phyloP scores from a whole-genome alignment of 257 asterid genomes.

The Solanum lycopersicoides region DNA sequence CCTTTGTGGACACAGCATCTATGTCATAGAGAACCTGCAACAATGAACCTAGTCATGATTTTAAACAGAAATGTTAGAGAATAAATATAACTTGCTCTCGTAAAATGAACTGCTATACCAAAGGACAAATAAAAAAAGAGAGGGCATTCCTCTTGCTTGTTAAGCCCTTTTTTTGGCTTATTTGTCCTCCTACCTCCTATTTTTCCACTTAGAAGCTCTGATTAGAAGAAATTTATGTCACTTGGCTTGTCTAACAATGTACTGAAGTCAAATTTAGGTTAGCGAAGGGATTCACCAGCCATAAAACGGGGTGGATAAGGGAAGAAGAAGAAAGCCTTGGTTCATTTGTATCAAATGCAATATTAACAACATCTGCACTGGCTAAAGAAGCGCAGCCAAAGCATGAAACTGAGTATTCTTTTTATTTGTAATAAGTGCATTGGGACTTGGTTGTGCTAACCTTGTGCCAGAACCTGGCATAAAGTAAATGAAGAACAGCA shows the following conservation, averaged over 20 bases:
- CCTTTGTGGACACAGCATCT: slow-evolving; percentile 80
- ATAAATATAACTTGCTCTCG: background rate
- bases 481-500: slow-evolving; percentile 99
- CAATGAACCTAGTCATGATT: background rate
- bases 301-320: background rate
- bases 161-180: background rate
- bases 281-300: background rate
- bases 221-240: background rate
- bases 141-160: background rate
- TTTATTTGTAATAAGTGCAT: background rate
- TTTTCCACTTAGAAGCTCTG: background rate
- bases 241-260: background rate
- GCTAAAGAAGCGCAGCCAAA: background rate
- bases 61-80: background rate
- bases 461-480: slow-evolving; percentile 99
- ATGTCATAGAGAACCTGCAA: slow-evolving; percentile 91
- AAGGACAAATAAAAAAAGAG: background rate
- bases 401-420: background rate
- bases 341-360: background rate
- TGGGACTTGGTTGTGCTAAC: slow-evolving; percentile 23
- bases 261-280: background rate
- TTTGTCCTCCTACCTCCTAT: background rate
- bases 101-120: background rate
- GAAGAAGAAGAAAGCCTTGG: background rate
- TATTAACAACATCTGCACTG: background rate